phyloP scores from a whole-genome alignment of 169 alveolate genomes.

The Plasmodium ovale region DNA sequence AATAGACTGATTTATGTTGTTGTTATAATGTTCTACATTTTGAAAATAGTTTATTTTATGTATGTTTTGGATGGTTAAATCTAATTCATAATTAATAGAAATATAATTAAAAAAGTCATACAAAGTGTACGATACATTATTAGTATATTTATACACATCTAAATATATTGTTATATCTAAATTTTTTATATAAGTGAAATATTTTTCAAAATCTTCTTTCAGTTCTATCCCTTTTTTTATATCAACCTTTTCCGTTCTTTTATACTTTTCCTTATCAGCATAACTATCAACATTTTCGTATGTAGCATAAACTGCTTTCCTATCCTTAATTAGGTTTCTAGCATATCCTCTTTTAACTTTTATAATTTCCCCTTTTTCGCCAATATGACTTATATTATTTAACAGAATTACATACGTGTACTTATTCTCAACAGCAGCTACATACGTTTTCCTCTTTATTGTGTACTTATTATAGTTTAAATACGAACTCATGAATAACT shows the following conservation, averaged over 20 bases:
- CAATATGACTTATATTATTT: conserved; percentile 56
- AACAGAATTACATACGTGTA: conserved; percentile 38
- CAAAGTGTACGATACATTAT: conserved; percentile 45
- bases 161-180: conserved; percentile 39
- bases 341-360: conserved; percentile 62
- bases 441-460: conserved; percentile 62
- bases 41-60: conserved; percentile 53
- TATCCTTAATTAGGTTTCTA: conserved; percentile 53
- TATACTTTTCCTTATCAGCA: conserved; percentile 67
- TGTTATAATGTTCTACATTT: conserved; percentile 34
- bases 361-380: conserved; percentile 61
- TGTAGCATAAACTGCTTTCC: conserved; percentile 69
- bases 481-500: conserved; percentile 49
- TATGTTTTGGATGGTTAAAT: conserved; percentile 57
- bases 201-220: conserved; percentile 67
- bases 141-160: conserved; percentile 51
- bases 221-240: conserved; percentile 45
- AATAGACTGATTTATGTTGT: conserved; percentile 21
- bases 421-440: conserved; percentile 67
- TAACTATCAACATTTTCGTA: conserved; percentile 60
- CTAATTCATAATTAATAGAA: conserved; percentile 57
- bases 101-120: conserved; percentile 64
- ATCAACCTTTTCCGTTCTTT: conserved; percentile 45
- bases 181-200: conserved; percentile 60
- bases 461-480: conserved; percentile 63